Percentiles rank a stretch among this genome's conserved stretches.
phyloP scores from a whole-genome alignment of 345 rosid species.

The Salix suchowensis region DNA sequence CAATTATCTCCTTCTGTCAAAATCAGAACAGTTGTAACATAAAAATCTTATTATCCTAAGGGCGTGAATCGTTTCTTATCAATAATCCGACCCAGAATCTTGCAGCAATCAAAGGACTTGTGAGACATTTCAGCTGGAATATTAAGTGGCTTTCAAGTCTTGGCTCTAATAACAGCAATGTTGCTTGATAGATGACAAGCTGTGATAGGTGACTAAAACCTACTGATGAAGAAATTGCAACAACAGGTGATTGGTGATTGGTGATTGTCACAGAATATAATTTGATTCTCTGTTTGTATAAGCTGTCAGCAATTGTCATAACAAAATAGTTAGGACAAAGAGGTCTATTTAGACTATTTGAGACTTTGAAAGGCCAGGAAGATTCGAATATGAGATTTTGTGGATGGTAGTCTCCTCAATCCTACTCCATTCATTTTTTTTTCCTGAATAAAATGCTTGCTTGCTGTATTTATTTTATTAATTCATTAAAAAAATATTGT shows the following conservation, averaged over 20 bases:
- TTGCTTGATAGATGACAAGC: neutral
- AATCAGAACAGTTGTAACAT: slow-evolving; percentile 25
- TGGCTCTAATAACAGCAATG: neutral
- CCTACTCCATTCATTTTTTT: slow-evolving; percentile 3
- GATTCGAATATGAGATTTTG: slow-evolving; percentile 6
- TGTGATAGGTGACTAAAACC: neutral
- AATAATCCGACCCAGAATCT: neutral
- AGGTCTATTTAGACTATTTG: neutral
- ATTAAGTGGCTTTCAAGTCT: neutral
- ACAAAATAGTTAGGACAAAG: neutral
- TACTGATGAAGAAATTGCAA: neutral
- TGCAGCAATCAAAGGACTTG: neutral
- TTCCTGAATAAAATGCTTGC: neutral
- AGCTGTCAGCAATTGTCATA: neutral
- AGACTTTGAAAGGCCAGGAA: neutral
- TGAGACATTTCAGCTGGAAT: neutral
- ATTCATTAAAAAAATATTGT: too few species aligned
- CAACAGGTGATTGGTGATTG: neutral
- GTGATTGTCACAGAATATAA: neutral
- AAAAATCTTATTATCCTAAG: slow-evolving; percentile 6
- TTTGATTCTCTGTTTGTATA: neutral
- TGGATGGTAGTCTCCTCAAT: slow-evolving; percentile 5
- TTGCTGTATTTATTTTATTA: neutral
- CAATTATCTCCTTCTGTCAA: slow-evolving; percentile 2
- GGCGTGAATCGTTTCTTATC: neutral